phyloP scores from a whole-genome alignment of 2,329 filamentous ascomycete species.

The Botrytis squamosa region DNA sequence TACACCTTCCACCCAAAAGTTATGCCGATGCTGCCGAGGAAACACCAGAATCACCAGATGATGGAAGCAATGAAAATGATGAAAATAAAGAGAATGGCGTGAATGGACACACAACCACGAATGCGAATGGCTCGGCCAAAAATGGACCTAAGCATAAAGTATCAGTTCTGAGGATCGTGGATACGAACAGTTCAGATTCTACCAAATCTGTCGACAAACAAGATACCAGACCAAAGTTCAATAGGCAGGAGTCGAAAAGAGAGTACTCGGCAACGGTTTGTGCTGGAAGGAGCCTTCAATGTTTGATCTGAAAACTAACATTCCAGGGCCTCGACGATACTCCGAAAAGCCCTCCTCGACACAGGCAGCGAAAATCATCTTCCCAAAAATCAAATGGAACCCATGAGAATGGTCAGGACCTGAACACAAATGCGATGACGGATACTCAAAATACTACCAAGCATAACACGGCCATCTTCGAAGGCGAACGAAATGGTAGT shows the following conservation, averaged over 20 bases:
- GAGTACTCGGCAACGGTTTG: constrained; percentile 36
- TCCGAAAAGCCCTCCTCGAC: constrained; percentile 31
- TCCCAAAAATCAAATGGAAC: constrained; percentile 31
- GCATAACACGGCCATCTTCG: constrained; percentile 27
- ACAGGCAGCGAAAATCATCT: constrained; percentile 32
- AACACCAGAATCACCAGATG: constrained; percentile 19
- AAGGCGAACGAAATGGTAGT: constrained; percentile 28
- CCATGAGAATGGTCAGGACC: constrained; percentile 20
- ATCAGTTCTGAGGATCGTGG: constrained; percentile 35
- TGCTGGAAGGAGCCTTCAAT: not conserved
- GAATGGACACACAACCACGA: constrained; percentile 6
- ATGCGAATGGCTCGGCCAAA: constrained; percentile 16
- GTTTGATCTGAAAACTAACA: constrained; percentile 18
- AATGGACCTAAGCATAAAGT: constrained; percentile 24
- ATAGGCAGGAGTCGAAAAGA: constrained; percentile 32
- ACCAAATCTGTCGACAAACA: constrained; percentile 23
- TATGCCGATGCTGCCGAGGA: constrained; percentile 42
- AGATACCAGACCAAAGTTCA: constrained; percentile 26
- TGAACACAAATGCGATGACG: constrained; percentile 15
- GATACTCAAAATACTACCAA: constrained; percentile 13
- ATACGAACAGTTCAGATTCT: constrained; percentile 25
- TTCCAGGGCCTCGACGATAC: constrained; percentile 37
- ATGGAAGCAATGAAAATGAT: constrained; percentile 19
- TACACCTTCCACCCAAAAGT: constrained; percentile 42
- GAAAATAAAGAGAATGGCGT: constrained; percentile 10